Evolutionary conservation across 768 basidiomycete species (phyloP).

Genomic region (Trametopsis cervina): DNA sequence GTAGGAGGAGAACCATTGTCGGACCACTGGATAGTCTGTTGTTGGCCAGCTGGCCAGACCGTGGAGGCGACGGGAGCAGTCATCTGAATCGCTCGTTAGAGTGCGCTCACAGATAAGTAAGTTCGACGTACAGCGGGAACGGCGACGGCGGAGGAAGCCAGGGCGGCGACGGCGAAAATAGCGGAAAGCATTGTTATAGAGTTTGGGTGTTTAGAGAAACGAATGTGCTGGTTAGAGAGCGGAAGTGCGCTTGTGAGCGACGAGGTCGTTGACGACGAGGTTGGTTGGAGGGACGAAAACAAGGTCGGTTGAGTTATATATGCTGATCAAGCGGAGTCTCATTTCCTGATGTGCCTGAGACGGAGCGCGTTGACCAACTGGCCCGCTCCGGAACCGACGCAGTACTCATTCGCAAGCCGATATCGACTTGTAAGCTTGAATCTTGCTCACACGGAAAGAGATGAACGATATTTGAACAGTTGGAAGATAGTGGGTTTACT

Average conservation of each 20-base stretch:
- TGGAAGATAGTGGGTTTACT: too few species aligned
- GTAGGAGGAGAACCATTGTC: conserved; percentile 44
- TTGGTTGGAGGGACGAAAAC: conserved; percentile 3
- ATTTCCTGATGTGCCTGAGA: conserved; percentile 4
- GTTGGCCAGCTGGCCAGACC: conserved; percentile 42
- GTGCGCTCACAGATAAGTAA: conserved; percentile 1
- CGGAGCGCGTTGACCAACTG: not conserved
- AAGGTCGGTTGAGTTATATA: conserved; percentile 1
- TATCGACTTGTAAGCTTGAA: too few species aligned
- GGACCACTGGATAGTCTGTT: conserved; percentile 48
- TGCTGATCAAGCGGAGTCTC: conserved; percentile 11
- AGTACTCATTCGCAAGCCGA: not conserved
- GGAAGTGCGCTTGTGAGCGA: conserved; percentile 21
- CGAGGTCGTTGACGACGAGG: conserved; percentile 10
- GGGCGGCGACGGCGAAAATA: conserved; percentile 39
- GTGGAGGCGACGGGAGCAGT: conserved; percentile 47
- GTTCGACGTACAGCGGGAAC: conserved; percentile 44
- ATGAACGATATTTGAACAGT: too few species aligned
- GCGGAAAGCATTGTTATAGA: conserved; percentile 43
- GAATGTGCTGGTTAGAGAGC: conserved; percentile 34
- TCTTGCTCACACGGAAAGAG: too few species aligned
- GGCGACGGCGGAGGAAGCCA: conserved; percentile 48
- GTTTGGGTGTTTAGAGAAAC: conserved; percentile 16
- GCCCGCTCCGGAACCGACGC: not conserved
- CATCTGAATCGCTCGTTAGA: conserved; percentile 32